These are phyloP conservation scores for Ananas comosus DNA, from an alignment of 176 grass and related monocot species.

Conservation along the genomic window DNA sequence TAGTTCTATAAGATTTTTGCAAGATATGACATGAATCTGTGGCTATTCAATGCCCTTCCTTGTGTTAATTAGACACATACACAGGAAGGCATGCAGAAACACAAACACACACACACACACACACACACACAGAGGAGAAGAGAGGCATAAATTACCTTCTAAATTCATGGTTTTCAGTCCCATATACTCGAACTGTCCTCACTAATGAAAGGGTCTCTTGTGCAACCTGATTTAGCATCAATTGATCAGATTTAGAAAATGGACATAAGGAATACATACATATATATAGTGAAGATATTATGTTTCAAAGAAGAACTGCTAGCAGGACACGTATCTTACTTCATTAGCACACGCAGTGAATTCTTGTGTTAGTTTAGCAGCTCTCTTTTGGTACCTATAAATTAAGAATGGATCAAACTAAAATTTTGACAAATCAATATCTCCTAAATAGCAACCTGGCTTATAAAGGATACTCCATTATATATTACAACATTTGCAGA, in stretches of 20 bases:
- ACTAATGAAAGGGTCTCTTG: slow-evolving; percentile 79
- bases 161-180: slow-evolving; percentile 86
- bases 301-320: background rate
- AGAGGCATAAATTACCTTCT: slow-evolving; percentile 39
- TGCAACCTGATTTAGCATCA: slow-evolving; percentile 64
- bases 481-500: background rate
- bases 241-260: slow-evolving; percentile 15
- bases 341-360: slow-evolving; percentile 91
- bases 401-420: slow-evolving; percentile 24
- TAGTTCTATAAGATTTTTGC: background rate
- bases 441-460: background rate
- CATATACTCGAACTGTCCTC: slow-evolving; percentile 84
- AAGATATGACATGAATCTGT: background rate
- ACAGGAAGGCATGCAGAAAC: background rate
- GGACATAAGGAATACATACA: background rate
- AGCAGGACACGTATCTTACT: slow-evolving; percentile 30
- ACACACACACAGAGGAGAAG: background rate
- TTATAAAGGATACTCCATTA: background rate
- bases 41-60: no score
- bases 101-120: background rate
- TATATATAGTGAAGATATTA: no score
- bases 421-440: slow-evolving; percentile 5
- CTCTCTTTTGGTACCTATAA: slow-evolving; percentile 82
- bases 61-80: background rate
- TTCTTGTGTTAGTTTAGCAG: slow-evolving; percentile 83